These are phyloP conservation scores for Fusarium annulatum DNA, from an alignment of 2,329 filamentous ascomycete genomes.

Conservation along the genomic window DNA sequence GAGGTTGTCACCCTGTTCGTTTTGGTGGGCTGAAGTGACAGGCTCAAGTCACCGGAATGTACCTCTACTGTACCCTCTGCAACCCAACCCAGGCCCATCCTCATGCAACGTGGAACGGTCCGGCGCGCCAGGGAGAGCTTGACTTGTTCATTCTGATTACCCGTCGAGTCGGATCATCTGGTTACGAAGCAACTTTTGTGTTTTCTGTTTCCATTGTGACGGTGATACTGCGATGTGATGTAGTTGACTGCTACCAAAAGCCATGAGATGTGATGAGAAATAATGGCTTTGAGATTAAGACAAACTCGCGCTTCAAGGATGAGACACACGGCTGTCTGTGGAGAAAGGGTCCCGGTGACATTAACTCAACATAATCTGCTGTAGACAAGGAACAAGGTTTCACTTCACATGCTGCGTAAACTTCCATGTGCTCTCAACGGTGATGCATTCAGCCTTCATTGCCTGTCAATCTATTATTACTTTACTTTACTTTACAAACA, in stretches of 20 bases:
- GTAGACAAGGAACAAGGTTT: slow-evolving; percentile 24
- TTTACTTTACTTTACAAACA: background rate
- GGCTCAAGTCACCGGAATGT: slow-evolving; percentile 4
- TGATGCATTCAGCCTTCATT: slow-evolving; percentile 13
- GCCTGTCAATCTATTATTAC: slow-evolving; percentile 4
- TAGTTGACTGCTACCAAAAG: background rate
- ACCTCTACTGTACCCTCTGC: slow-evolving; percentile 22
- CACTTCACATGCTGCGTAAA: slow-evolving; percentile 9
- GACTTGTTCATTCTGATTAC: slow-evolving; percentile 16
- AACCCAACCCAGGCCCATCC: slow-evolving; percentile 16
- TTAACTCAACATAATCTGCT: background rate
- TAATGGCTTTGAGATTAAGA: background rate
- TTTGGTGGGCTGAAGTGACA: slow-evolving; percentile 11
- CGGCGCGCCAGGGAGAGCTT: slow-evolving; percentile 20
- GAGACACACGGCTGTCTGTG: slow-evolving; percentile 9
- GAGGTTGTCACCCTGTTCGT: background rate
- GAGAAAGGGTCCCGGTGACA: slow-evolving; percentile 1
- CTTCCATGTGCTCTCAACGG: slow-evolving; percentile 18
- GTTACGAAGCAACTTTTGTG: background rate
- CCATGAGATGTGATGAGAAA: background rate
- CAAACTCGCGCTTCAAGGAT: background rate
- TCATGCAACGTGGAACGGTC: slow-evolving; percentile 38
- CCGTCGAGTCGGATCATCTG: slow-evolving; percentile 1
- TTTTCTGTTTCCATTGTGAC: background rate
- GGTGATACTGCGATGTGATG: background rate